Base-by-base conservation (phyloP, 2,329 filamentous ascomycete species). In the Macrophomina pseudophaseolina region DNA sequence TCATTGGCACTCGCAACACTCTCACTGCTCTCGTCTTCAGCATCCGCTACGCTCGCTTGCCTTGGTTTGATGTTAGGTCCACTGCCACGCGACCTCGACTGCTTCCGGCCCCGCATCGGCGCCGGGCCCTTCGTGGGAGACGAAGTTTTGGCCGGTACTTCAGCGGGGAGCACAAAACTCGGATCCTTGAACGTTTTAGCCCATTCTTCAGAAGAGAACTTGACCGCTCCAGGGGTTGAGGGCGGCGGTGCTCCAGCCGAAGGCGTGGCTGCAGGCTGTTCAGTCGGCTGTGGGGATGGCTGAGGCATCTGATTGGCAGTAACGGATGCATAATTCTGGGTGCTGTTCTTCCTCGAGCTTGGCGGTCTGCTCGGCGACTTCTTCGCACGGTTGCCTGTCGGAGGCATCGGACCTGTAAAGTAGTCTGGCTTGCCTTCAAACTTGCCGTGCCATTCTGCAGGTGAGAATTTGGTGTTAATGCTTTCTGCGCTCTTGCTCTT, bases 391-490 rank as follows among this genome's bases (percentile, higher is more conserved):
- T 58, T 72, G 67, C 59, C 73, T 72, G 28, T 75, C 12, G 53
- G 12, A n/a, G 53, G 53, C 12, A 59, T 35, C 23, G 64, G 53
- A 32, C 54, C 74, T 64, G 77, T 74, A 69, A 83, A 83, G 69
- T 82, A 82, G 58, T 81, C 79, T 5, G 75, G 71, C 38, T 72
- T 76, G 52, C 80, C 80, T 56, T 76, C 72, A 68, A 84, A 84
- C 54, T 78, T 80, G 46, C 81, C 82, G 70, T 76, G 78, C 78
- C 80, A 83, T 35, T 80, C 80, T 30, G 76, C 76, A 28, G 82
- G 79, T 7, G 80, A 80, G 70, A 84, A 84, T 33, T 80, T 81
- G 60, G 81, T 81, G 67, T 83, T 83, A 73, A 84, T 83, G 67
- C 78, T 79, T 66, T 84, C 82, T 53, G 80, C 78, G 68, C 82